Evolutionary conservation across 2,329 filamentous ascomycete species (phyloP).

Genomic region (Fusarium bactridioides): DNA sequence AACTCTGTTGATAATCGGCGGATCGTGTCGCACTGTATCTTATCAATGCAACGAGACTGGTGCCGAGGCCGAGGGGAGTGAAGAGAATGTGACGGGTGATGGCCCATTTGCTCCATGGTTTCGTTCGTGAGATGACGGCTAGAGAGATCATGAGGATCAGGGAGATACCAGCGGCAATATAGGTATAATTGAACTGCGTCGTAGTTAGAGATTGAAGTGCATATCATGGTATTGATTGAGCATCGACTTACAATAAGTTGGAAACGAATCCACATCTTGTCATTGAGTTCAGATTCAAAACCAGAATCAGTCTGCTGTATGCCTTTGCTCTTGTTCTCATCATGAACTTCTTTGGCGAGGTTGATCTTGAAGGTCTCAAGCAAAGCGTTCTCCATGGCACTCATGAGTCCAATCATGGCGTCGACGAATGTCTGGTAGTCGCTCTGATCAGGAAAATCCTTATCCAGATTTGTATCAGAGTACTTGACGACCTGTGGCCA

Average conservation of each 20-base stretch:
- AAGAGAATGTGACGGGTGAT: constrained; percentile 44
- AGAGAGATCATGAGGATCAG: constrained; percentile 46
- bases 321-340: constrained; percentile 26
- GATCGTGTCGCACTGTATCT: constrained; percentile 27
- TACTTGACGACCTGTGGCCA: constrained; percentile 36
- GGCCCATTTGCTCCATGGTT: constrained; percentile 45
- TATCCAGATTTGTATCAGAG: not conserved
- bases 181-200: constrained; percentile 47
- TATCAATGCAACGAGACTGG: constrained; percentile 41
- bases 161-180: constrained; percentile 44
- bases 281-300: constrained; percentile 37
- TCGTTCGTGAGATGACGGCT: constrained; percentile 43
- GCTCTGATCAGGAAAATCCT: not conserved
- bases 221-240: too few relatives aligned
- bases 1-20: constrained; percentile 36
- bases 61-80: constrained; percentile 42
- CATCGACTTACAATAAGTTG: constrained; percentile 43
- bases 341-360: constrained; percentile 36
- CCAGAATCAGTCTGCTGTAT: constrained; percentile 15
- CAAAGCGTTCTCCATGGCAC: constrained; percentile 43
- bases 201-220: not conserved
- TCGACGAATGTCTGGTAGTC: constrained; percentile 4
- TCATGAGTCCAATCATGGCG: constrained; percentile 13
- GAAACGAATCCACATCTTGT: constrained; percentile 39
- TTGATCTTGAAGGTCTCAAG: constrained; percentile 46